These are phyloP conservation scores for Acanthamoeba castellanii DNA, from an alignment of 208 protist species.

Conservation along the genomic window DNA sequence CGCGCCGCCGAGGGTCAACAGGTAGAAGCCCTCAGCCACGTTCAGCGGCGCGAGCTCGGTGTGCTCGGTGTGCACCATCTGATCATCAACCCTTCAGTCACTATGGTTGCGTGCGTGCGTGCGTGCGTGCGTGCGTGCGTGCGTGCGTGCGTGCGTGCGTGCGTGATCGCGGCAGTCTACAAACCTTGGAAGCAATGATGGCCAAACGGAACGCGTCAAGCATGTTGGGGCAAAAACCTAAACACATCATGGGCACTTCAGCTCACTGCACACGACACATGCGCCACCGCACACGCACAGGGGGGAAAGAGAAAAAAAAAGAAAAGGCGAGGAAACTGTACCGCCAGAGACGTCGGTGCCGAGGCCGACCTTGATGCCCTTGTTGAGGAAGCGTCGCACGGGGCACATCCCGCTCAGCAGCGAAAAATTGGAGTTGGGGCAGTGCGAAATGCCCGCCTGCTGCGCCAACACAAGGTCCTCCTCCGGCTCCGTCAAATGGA, in stretches of 20 bases:
- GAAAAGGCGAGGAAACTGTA: background rate
- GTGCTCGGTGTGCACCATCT: background rate
- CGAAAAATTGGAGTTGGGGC: conserved; percentile 84
- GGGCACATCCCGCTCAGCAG: conserved; percentile 76
- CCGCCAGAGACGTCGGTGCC: conserved; percentile 86
- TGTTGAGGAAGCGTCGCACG: conserved; percentile 68
- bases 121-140: background rate
- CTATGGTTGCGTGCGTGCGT: too few species aligned
- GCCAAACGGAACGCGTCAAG: conserved; percentile 79
- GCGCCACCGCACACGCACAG: too few species aligned
- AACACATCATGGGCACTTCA: background rate
- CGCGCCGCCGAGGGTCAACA: conserved; percentile 84
- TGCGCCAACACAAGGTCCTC: conserved; percentile 51
- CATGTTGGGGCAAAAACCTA: conserved; percentile 78
- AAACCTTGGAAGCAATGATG: conserved; percentile 79
- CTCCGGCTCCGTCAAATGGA: conserved; percentile 84
- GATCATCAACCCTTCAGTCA: background rate
- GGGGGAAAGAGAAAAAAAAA: background rate
- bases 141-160: background rate
- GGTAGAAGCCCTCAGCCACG: conserved; percentile 82
- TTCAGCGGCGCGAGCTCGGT: conserved; percentile 26
- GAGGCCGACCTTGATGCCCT: conserved; percentile 84
- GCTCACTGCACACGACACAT: too few species aligned
- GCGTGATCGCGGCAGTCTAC: background rate
- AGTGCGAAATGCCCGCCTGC: conserved; percentile 79